Percentiles rank a stretch among this genome's conserved stretches.
Evolutionary conservation across 2,329 filamentous ascomycete species (phyloP).

Genomic region (Periconia sp.): DNA sequence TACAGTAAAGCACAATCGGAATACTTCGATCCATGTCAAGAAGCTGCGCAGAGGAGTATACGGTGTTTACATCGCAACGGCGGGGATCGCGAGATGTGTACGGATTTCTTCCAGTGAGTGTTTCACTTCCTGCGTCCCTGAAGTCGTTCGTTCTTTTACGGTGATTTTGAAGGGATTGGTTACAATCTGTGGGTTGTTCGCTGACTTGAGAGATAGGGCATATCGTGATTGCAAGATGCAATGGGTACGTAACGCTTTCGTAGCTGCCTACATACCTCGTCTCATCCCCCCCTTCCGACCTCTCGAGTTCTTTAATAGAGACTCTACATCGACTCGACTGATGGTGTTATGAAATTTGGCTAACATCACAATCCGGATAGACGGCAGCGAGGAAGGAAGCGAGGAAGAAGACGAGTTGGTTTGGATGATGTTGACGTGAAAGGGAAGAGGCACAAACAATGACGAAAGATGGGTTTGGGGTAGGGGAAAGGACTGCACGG

Average conservation of each 20-base stretch:
- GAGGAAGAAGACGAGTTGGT: conserved; percentile 20
- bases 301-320: too few relatives aligned
- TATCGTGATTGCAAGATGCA: conserved; percentile 94
- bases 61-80: conserved; percentile 86
- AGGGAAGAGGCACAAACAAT: not conserved
- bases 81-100: conserved; percentile 85
- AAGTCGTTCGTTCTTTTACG: too few relatives aligned
- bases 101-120: conserved; percentile 87
- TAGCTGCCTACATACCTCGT: too few relatives aligned
- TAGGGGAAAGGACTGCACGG: not conserved
- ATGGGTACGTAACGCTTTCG: conserved; percentile 88
- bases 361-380: conserved; percentile 2
- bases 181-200: too few relatives aligned
- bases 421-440: conserved; percentile 6
- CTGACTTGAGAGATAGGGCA: conserved; percentile 58
- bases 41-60: conserved; percentile 82
- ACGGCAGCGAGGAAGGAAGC: conserved; percentile 24
- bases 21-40: conserved; percentile 94
- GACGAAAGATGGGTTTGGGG: not conserved
- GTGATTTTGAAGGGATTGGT: too few relatives aligned
- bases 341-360: not conserved
- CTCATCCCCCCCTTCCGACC: too few relatives aligned
- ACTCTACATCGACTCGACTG: too few relatives aligned
- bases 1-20: conserved; percentile 82
- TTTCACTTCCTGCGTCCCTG: not conserved